phyloP scores from a whole-genome alignment of 2,329 filamentous ascomycete species.

The Tolypocladium inflatum region DNA sequence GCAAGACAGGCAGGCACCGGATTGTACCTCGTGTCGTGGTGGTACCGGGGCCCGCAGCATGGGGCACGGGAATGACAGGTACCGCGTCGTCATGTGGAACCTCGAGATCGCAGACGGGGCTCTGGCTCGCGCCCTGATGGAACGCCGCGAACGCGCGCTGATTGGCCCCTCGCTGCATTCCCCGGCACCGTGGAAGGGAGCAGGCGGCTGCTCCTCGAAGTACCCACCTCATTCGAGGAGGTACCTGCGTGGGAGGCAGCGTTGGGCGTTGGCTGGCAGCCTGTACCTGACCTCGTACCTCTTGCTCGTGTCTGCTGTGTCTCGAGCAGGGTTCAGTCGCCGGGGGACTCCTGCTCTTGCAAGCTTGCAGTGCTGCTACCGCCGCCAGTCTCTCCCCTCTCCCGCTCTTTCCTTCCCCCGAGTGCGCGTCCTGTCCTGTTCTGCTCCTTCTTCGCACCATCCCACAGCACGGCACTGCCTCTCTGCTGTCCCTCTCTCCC shows the following conservation, averaged over 20 bases:
- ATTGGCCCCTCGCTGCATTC: neutral
- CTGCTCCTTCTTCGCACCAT: neutral
- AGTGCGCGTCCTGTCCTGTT: neutral
- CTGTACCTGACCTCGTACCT: neutral
- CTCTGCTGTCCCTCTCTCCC: neutral
- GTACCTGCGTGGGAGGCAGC: neutral
- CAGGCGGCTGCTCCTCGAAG: neutral
- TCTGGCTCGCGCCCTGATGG: neutral
- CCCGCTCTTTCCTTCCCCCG: neutral
- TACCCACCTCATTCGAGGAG: too few species aligned
- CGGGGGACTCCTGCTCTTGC: neutral
- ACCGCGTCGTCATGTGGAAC: neutral
- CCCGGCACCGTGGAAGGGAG: neutral
- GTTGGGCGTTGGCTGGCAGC: neutral
- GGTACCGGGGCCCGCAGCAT: neutral
- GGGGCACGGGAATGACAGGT: neutral
- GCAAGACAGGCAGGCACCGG: neutral
- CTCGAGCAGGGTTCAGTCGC: neutral
- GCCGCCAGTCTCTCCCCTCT: neutral
- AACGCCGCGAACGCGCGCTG: constrained; percentile 1
- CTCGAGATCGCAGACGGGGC: neutral
- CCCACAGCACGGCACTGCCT: neutral
- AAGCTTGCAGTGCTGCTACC: neutral
- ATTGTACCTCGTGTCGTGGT: neutral
- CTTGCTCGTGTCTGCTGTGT: neutral